phyloP scores from a whole-genome alignment of 2,329 filamentous ascomycete genomes.

The Cadophora sp. region DNA sequence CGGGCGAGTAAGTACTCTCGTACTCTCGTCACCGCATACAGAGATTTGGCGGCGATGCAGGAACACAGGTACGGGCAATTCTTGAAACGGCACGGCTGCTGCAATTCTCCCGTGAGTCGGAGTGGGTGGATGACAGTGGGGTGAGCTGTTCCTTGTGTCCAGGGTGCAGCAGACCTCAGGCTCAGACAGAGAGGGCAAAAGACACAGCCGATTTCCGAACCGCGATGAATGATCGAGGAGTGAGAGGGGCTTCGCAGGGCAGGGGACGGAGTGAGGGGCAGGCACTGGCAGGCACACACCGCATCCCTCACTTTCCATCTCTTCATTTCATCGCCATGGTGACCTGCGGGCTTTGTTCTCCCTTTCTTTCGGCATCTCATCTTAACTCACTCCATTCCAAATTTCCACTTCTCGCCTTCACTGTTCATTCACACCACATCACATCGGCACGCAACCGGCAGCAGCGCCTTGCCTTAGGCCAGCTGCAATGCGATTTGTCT shows the following conservation, averaged over 20 bases:
- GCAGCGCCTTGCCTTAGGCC: neutral
- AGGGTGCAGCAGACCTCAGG: neutral
- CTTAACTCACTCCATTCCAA: neutral
- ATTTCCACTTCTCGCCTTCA: neutral
- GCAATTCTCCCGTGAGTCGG: slow-evolving; percentile 20
- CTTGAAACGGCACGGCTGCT: slow-evolving; percentile 16
- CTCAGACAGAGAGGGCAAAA: neutral
- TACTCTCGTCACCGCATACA: slow-evolving; percentile 6
- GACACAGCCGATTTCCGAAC: slow-evolving; percentile 3
- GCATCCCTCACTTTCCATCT: too few species aligned
- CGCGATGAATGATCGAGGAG: too few species aligned
- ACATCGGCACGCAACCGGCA: slow-evolving; percentile 14
- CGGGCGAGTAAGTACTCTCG: slow-evolving; percentile 1
- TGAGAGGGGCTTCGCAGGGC: neutral
- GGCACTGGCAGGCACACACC: neutral
- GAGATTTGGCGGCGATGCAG: slow-evolving; percentile 18
- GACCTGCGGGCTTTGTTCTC: neutral
- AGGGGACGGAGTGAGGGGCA: neutral
- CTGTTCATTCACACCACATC: neutral
- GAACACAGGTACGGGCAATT: slow-evolving; percentile 18
- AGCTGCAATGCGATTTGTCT: neutral
- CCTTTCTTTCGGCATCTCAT: neutral
- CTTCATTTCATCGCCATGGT: slow-evolving; percentile 6
- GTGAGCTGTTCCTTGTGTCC: slow-evolving; percentile 6
- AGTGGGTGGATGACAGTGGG: neutral